Percentiles rank a stretch among this genome's conserved stretches.
Evolutionary conservation across 202 grass and related monocot genomes (phyloP).

Genomic region (Schoenoplectus triqueter): DNA sequence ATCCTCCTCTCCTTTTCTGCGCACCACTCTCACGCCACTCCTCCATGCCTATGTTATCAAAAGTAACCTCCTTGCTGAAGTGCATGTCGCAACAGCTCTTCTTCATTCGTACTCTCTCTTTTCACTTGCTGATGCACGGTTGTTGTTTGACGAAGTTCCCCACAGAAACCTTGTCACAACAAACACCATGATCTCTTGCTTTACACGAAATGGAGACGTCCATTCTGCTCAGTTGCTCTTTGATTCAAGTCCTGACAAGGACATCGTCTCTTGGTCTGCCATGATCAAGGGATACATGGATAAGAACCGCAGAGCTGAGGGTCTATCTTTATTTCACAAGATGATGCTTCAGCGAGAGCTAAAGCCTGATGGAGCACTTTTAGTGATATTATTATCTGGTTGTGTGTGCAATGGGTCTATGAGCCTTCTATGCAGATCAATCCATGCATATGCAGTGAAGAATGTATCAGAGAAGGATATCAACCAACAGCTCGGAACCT

Average conservation of each 20-base stretch:
- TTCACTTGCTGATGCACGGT: constrained; percentile 35
- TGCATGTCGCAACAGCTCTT: constrained; percentile 60
- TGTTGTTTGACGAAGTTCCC: constrained; percentile 68
- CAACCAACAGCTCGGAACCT: constrained; percentile 47
- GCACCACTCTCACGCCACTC: background rate
- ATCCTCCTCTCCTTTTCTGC: constrained; percentile 36
- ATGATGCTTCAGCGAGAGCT: constrained; percentile 39
- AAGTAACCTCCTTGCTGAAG: constrained; percentile 46
- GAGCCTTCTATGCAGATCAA: constrained; percentile 42
- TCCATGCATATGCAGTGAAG: constrained; percentile 54
- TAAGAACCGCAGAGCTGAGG: constrained; percentile 1
- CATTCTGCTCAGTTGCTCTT: constrained; percentile 50
- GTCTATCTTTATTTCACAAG: constrained; percentile 57
- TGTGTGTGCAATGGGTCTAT: constrained; percentile 45
- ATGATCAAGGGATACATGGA: constrained; percentile 60
- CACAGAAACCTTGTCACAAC: constrained; percentile 46
- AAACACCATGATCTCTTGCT: constrained; percentile 62
- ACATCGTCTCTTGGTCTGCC: constrained; percentile 57
- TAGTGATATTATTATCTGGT: constrained; percentile 50
- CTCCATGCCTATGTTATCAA: constrained; percentile 62
- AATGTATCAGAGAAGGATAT: constrained; percentile 38
- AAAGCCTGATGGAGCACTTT: constrained; percentile 42
- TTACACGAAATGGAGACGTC: constrained; percentile 45
- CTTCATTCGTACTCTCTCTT: constrained; percentile 37
- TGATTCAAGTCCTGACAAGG: constrained; percentile 50